These are phyloP conservation scores for Cladosporium halotolerans DNA, from an alignment of 2,329 filamentous ascomycete genomes.

Conservation along the genomic window DNA sequence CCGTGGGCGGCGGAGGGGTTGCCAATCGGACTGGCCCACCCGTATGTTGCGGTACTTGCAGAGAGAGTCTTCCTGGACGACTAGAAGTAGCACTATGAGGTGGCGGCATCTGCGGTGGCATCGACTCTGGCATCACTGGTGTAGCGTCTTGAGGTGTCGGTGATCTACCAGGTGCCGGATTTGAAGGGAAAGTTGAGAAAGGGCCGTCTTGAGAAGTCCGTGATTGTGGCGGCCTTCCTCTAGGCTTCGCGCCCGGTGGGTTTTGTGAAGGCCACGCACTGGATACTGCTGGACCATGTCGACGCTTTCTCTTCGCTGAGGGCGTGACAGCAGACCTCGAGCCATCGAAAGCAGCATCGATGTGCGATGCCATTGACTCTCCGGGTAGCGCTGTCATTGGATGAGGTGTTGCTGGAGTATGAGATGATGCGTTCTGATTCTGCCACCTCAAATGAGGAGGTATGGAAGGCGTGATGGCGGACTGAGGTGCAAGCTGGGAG, in stretches of 20 bases:
- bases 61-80: constrained; percentile 49
- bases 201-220: constrained; percentile 61
- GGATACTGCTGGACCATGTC: constrained; percentile 80
- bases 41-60: constrained; percentile 58
- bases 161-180: constrained; percentile 39
- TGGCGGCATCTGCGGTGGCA: constrained; percentile 35
- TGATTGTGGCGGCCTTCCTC: constrained; percentile 66
- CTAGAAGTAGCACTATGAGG: constrained; percentile 22
- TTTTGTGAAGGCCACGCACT: constrained; percentile 74
- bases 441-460: constrained; percentile 34
- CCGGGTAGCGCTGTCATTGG: constrained; percentile 74
- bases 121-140: constrained; percentile 25
- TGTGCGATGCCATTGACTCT: constrained; percentile 39
- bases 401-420: constrained; percentile 48
- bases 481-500: constrained; percentile 34
- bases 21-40: constrained; percentile 57
- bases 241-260: constrained; percentile 62
- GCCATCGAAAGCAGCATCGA: constrained; percentile 46
- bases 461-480: constrained; percentile 36
- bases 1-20: constrained; percentile 50
- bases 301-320: constrained; percentile 50
- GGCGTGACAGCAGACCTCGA: constrained; percentile 70
- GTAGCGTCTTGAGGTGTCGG: constrained; percentile 34
- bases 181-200: constrained; percentile 63
- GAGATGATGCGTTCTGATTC: constrained; percentile 17